Conservation (phyloP, 2,329 filamentous ascomycete species). For the Xylaria sp. region DNA sequence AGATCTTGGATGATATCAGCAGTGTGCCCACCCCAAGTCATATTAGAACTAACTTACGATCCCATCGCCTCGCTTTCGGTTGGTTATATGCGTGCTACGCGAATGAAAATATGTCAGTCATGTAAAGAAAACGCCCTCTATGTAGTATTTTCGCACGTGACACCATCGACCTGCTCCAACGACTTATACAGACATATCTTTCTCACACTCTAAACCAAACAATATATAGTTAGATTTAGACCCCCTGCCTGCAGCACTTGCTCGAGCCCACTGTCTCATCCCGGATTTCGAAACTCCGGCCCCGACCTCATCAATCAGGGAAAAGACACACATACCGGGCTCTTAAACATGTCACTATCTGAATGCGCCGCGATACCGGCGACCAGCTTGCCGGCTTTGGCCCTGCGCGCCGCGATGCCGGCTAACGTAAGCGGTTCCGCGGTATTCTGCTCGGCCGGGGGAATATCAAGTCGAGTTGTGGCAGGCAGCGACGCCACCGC, state of each 20-base stretch:
- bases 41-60: constrained; percentile 68
- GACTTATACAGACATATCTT: not conserved
- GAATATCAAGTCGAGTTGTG: constrained; percentile 18
- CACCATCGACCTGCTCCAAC: not conserved
- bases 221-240: no score
- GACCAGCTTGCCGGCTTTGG: constrained; percentile 76
- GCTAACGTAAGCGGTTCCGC: constrained; percentile 65
- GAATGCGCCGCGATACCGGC: constrained; percentile 81
- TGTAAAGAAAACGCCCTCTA: not conserved
- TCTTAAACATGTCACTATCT: constrained; percentile 86
- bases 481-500: constrained; percentile 27
- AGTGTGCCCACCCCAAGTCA: not conserved
- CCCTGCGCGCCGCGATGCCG: constrained; percentile 73
- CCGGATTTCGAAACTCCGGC: not conserved
- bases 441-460: constrained; percentile 39
- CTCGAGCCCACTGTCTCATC: not conserved
- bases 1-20: constrained; percentile 55
- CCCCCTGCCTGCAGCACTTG: no score
- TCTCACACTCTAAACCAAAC: no score
- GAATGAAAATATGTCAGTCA: constrained; percentile 35
- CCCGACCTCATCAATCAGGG: not conserved
- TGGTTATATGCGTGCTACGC: constrained; percentile 64
- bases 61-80: constrained; percentile 83
- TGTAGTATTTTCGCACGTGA: constrained; percentile 13
- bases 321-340: constrained; percentile 61